Base-by-base conservation (phyloP, 805 yeast species). In the Ogataea pilisensis region DNA sequence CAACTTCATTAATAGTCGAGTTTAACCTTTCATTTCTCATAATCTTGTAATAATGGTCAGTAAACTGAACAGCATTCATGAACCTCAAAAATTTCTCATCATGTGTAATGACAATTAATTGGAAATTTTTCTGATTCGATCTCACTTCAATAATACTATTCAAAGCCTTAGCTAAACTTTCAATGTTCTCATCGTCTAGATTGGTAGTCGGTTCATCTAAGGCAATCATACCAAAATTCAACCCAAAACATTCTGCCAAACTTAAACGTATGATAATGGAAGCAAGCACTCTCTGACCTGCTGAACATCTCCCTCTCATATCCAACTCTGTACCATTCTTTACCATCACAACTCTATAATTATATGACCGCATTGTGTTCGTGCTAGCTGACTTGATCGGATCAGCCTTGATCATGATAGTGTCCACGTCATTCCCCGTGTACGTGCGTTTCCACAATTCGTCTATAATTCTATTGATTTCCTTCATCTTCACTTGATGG, bases 191-290 rank as follows among this genome's bases (percentile, higher is more conserved):
- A 37, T 76, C 78, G 63, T 93, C 99, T 42, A 93, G 69, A 55
- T 93, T 93, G 0, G 99, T 93, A 0, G 99, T 93, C 8, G 99
- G 99, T 64, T 93, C 99, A 64, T 93, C 99, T 30, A 93, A 70
- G 0, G 98, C 95, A 52, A 93, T 87, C 63, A 93, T 85, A 37
- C 99, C 99, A 67, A 96, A 91, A 57, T 85, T 87, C 2, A 81
- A 73, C 7, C 99, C 98, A 68, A 93, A 91, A 55, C 97, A 87
- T 62, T 93, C 98, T 1, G 98, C 93, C 35, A 93, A 68, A 0
- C 97, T 96, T 41, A 93, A 65, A 41, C 99, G 72, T 42, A 93
- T 91, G 25, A 93, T 80, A 35, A 93, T 90, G 30, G 95, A 83
- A 0, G 98, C 96, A 34, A 93, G 64, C 4, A 93, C 97, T 55